These are phyloP conservation scores for Coemansia nantahalensis DNA, from an alignment of 192 early-diverging fungal species.

Conservation along the genomic window DNA sequence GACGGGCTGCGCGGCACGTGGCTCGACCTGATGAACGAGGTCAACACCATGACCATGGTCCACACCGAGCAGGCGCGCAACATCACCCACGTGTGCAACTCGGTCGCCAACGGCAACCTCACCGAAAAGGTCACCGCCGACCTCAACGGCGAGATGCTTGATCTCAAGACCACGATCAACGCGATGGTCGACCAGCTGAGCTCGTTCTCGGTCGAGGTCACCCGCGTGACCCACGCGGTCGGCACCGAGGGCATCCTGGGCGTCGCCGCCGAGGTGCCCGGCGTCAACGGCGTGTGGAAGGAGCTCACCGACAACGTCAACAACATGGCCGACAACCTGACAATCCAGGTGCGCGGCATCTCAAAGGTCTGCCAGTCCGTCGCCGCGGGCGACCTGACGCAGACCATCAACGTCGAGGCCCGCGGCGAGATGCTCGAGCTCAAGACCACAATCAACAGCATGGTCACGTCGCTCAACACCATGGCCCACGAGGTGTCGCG, in stretches of 20 bases:
- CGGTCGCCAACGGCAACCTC: constrained; percentile 61
- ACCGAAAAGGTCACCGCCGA: constrained; percentile 57
- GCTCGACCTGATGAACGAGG: constrained; percentile 64
- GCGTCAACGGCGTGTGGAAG: constrained; percentile 67
- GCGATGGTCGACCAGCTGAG: constrained; percentile 59
- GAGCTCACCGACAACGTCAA: constrained; percentile 67
- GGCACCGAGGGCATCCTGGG: constrained; percentile 18
- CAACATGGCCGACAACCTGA: constrained; percentile 66
- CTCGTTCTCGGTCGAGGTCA: constrained; percentile 56
- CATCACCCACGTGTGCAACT: constrained; percentile 61
- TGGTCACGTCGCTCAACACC: constrained; percentile 63
- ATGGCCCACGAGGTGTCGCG: constrained; percentile 67
- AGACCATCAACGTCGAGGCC: constrained; percentile 63
- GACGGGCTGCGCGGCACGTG: constrained; percentile 61
- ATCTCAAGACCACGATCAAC: constrained; percentile 66
- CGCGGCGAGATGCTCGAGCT: constrained; percentile 68
- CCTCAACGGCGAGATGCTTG: constrained; percentile 62
- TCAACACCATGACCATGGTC: constrained; percentile 62
- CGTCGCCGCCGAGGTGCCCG: constrained; percentile 10
- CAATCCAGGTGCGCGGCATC: constrained; percentile 68
- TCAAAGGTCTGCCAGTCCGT: constrained; percentile 63
- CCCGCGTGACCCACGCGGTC: constrained; percentile 58
- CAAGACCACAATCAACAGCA: constrained; percentile 67
- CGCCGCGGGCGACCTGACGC: constrained; percentile 62
- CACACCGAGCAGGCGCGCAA: constrained; percentile 66